phyloP scores from a whole-genome alignment of 345 rosid species.

The Eucalyptus marginata region DNA sequence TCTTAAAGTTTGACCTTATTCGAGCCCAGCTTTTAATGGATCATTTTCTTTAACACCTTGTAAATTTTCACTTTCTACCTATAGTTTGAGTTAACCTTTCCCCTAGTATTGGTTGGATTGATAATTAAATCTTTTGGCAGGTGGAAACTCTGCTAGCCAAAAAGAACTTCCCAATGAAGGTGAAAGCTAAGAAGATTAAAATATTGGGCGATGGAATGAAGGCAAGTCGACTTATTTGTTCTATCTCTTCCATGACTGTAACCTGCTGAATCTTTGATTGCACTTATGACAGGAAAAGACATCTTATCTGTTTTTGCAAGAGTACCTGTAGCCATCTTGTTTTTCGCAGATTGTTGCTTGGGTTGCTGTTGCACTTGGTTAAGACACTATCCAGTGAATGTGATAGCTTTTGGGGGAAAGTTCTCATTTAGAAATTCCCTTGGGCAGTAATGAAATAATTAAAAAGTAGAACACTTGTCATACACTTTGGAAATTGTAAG shows the following conservation, averaged over 20 bases:
- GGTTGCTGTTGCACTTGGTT: not conserved
- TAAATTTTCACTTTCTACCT: not conserved
- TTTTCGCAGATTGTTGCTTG: not conserved
- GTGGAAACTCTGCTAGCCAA: slow-evolving; percentile 36
- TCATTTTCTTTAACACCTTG: not conserved
- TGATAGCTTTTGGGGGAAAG: not conserved
- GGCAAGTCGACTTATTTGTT: slow-evolving; percentile 23
- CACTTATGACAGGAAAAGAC: not conserved
- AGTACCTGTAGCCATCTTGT: not conserved
- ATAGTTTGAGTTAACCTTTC: not conserved
- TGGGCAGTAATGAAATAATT: not conserved
- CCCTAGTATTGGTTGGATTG: not conserved
- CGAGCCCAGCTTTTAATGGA: not conserved
- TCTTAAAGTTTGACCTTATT: not conserved
- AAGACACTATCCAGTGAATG: not conserved
- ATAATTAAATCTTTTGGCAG: slow-evolving; percentile 27
- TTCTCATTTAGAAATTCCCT: not conserved
- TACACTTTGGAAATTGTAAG: not conserved
- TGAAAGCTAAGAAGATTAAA: slow-evolving; percentile 56
- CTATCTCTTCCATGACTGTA: not conserved
- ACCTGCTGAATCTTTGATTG: not conserved
- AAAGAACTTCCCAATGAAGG: slow-evolving; percentile 33
- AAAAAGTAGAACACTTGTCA: not conserved
- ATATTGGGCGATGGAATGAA: slow-evolving; percentile 68
- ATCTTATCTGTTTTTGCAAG: not conserved